Conservation (phyloP, 108 stramenopile species). For the Hondaea fermentalgiana region DNA sequence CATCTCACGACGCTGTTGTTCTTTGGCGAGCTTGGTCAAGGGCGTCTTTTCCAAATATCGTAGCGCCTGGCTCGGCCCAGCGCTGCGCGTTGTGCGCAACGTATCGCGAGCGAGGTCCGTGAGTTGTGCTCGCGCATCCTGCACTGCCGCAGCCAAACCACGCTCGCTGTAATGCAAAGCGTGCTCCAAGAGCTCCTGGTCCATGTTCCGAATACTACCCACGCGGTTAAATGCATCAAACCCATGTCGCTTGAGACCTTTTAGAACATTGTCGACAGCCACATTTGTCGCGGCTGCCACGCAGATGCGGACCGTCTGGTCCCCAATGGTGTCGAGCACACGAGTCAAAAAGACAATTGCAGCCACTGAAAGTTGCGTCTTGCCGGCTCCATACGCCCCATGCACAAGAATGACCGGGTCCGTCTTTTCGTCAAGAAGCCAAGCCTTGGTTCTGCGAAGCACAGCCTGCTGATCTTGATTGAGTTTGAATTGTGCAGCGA, state of each 20-base stretch:
- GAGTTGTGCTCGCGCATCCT: background rate
- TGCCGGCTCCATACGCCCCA: background rate
- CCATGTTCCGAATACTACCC: background rate
- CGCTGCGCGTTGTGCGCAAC: too few relatives aligned
- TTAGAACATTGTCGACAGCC: constrained; percentile 1
- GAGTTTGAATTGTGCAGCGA: background rate
- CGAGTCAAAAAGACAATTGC: background rate
- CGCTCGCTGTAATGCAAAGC: background rate
- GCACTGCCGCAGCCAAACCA: background rate
- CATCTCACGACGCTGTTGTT: background rate
- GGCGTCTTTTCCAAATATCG: background rate
- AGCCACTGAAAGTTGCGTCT: background rate
- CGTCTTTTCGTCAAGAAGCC: background rate
- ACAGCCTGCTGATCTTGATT: background rate
- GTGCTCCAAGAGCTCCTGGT: background rate
- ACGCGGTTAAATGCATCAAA: background rate
- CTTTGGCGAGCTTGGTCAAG: background rate
- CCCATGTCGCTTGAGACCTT: background rate
- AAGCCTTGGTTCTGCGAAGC: background rate
- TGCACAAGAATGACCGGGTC: background rate
- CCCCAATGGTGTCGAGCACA: background rate
- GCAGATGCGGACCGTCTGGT: background rate
- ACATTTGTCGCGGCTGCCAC: background rate
- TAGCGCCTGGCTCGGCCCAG: background rate
- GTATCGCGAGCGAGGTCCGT: background rate